Base-by-base conservation (phyloP, 1,139 yeast species). In the Blastobotrys elegans region DNA sequence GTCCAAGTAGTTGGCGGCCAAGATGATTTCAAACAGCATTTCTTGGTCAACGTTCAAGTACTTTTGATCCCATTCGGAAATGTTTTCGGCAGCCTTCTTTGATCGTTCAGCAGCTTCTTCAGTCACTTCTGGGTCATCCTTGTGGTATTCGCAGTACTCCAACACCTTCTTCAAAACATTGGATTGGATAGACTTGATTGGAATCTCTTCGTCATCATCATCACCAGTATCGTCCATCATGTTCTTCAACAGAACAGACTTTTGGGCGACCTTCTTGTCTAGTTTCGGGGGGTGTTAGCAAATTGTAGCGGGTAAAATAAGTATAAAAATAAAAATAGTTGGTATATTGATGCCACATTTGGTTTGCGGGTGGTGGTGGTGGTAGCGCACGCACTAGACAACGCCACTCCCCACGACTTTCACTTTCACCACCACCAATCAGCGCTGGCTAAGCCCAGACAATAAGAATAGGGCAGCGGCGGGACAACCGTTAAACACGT, bases 101-200 rank as follows among this genome's bases (percentile, higher is more conserved):
- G 61, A 56, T 31, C 67, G 59, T 44, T 65, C 69, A 3, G 88
- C 87, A 4, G 87, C 76, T 59, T 85, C 87, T 61, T 87, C 86
- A 55, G 84, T 94, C 37, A 46, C 48, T 18, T 48, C 45, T 8
- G 60, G 53, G 40, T 92, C 85, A 63, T 87, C 87, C 68, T 83
- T 85, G 73, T 94, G 97, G 66, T 92, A 95, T 64, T 88, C 96
- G 65, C 97, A 92, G 95, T 97, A 94, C 66, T 92, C 97, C 50
- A 94, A 75, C 16, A 94, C 95, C 65, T 90, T 90, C 64, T 86
- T 80, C 68, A 94, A 77, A 24, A 92, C 97, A 24, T 87, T 71
- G 39, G 75, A 66, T 43, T 71, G 66, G 31, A 67, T 69, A 61
- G 87, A 89, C 42, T 96, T 97, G 24, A 92, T 84, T 32, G 97